phyloP scores from a whole-genome alignment of 2,329 filamentous ascomycete species.

The Diaporthe sp. region DNA sequence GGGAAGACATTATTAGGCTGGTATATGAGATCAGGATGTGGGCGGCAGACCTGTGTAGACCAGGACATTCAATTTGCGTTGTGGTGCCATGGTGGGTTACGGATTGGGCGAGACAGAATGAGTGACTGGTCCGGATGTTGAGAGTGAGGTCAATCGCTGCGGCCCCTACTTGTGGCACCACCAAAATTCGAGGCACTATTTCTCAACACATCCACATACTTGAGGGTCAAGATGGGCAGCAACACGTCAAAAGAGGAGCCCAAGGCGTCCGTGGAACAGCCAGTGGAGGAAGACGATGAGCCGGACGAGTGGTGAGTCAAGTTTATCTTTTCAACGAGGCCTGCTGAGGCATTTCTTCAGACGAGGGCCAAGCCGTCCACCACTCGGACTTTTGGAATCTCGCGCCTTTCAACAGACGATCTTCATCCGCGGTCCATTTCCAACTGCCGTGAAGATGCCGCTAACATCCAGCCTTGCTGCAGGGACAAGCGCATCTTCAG shows the following conservation, averaged over 20 bases:
- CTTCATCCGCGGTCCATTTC: neutral
- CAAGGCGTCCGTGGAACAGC: conserved; percentile 48
- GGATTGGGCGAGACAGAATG: conserved; percentile 2
- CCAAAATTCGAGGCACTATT: conserved; percentile 7
- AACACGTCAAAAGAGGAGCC: conserved; percentile 67
- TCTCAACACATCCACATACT: conserved; percentile 40
- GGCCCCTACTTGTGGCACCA: conserved; percentile 27
- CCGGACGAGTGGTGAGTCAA: conserved; percentile 88
- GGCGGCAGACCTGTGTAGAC: conserved; percentile 82
- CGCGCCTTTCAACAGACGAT: neutral
- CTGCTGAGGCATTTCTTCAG: conserved; percentile 21
- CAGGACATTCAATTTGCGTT: conserved; percentile 85
- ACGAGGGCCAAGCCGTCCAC: conserved; percentile 1
- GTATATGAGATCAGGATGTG: neutral
- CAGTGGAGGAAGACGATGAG: conserved; percentile 79
- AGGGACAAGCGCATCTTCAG: conserved; percentile 99
- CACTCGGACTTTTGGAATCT: neutral
- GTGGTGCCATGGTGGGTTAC: conserved; percentile 64
- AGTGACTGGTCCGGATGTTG: neutral
- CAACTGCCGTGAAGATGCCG: neutral
- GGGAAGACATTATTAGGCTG: conserved; percentile 15
- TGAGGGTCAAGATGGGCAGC: conserved; percentile 33
- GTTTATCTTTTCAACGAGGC: no score
- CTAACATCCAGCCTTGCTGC: conserved; percentile 33
- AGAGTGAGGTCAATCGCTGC: neutral